phyloP scores from a whole-genome alignment of 805 yeast genomes.

The Sugiyamaella floridensis region DNA sequence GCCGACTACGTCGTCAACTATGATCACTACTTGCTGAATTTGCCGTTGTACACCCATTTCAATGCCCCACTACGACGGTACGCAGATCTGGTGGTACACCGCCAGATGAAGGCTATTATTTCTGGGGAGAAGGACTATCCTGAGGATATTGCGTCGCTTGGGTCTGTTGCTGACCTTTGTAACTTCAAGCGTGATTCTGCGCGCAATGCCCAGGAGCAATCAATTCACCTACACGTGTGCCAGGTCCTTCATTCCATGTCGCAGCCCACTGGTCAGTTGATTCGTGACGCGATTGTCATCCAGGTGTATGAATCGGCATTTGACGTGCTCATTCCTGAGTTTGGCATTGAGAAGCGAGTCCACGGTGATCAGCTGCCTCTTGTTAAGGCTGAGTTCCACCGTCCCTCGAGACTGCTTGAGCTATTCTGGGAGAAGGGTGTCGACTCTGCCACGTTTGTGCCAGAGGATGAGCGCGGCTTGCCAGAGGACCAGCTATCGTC shows the following conservation, averaged over 20 bases:
- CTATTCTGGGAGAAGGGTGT: constrained; percentile 89
- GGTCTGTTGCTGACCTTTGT: constrained; percentile 84
- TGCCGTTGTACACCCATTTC: constrained; percentile 87
- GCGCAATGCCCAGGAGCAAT: constrained; percentile 87
- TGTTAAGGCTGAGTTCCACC: constrained; percentile 86
- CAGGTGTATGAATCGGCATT: constrained; percentile 96
- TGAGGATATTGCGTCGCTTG: constrained; percentile 47
- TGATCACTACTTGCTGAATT: constrained; percentile 73
- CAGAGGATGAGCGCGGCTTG: constrained; percentile 80
- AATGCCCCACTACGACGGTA: constrained; percentile 89
- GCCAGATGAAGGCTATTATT: constrained; percentile 73
- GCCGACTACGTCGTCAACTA: constrained; percentile 63
- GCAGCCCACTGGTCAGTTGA: constrained; percentile 59
- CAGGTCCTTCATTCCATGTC: constrained; percentile 75
- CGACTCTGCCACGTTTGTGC: constrained; percentile 84
- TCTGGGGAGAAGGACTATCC: constrained; percentile 22
- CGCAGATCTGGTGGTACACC: constrained; percentile 86
- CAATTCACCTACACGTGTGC: constrained; percentile 76
- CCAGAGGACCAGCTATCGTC: constrained; percentile 43
- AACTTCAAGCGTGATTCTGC: constrained; percentile 95
- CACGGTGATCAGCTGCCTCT: constrained; percentile 96
- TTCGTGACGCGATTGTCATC: constrained; percentile 78
- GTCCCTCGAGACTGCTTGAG: constrained; percentile 58
- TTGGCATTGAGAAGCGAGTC: constrained; percentile 91
- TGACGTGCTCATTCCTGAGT: constrained; percentile 85